phyloP scores from a whole-genome alignment of 768 basidiomycete species.

The Boletus edulis region DNA sequence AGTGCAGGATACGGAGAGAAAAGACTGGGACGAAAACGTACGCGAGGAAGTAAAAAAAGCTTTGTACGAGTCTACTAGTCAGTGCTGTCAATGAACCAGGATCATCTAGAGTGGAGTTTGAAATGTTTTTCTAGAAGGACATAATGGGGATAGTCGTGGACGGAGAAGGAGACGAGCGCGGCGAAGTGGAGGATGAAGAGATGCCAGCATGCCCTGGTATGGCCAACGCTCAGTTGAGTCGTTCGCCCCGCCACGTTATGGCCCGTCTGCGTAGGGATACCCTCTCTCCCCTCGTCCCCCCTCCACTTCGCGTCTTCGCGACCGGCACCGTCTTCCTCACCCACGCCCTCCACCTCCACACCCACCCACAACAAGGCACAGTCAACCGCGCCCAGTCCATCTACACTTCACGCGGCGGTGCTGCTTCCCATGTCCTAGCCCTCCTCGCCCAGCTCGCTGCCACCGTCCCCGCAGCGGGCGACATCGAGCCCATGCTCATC shows the following conservation, averaged over 20 bases:
- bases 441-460: slow-evolving; percentile 64
- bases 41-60: too few species aligned
- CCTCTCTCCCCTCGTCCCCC: slow-evolving; percentile 9
- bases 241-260: slow-evolving; percentile 12
- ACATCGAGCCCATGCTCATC: slow-evolving; percentile 56
- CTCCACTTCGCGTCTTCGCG: slow-evolving; percentile 63
- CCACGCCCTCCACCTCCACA: slow-evolving; percentile 62
- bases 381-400: slow-evolving; percentile 73
- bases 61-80: too few species aligned
- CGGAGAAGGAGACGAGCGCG: not conserved
- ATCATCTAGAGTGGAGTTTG: too few species aligned
- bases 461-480: slow-evolving; percentile 26
- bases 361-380: slow-evolving; percentile 55
- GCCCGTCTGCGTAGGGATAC: slow-evolving; percentile 31
- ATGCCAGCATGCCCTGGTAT: not conserved
- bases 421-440: slow-evolving; percentile 67
- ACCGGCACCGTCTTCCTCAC: slow-evolving; percentile 81
- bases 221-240: not conserved
- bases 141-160: not conserved
- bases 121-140: not conserved
- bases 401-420: slow-evolving; percentile 63
- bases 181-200: not conserved
- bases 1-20: too few species aligned
- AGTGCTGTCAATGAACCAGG: too few species aligned
- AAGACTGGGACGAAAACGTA: too few species aligned